Percentiles rank a stretch among this genome's conserved stretches.
Evolutionary conservation across 1,139 yeast genomes (phyloP).

Genomic region (Lodderomyces elongisporus): DNA sequence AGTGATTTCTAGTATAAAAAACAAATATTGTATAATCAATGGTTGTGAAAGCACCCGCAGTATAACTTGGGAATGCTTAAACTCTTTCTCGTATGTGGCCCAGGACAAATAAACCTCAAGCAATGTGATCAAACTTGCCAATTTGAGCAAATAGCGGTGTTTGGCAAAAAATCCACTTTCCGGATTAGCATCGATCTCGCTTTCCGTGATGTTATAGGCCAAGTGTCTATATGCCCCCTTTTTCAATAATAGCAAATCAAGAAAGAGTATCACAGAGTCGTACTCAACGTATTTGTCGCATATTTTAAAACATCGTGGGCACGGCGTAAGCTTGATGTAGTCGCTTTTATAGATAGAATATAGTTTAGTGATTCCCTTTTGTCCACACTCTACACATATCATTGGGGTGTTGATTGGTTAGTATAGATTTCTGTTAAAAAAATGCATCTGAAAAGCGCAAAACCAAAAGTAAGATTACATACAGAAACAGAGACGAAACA

Average conservation of each 20-base stretch:
- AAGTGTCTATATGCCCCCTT: constrained; percentile 90
- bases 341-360: constrained; percentile 72
- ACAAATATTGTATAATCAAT: constrained; percentile 57
- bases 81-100: constrained; percentile 75
- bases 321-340: constrained; percentile 76
- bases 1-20: constrained; percentile 59
- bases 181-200: constrained; percentile 12
- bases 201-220: constrained; percentile 65
- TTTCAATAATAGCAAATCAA: constrained; percentile 76
- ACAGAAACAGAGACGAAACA: no score
- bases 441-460: no score
- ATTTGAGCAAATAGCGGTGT: constrained; percentile 35
- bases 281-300: constrained; percentile 92
- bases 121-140: constrained; percentile 62
- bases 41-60: constrained; percentile 44
- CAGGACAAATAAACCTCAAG: constrained; percentile 88
- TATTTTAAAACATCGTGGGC: constrained; percentile 63
- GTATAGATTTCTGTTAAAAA: neutral
- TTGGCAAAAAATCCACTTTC: neutral
- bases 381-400: constrained; percentile 88
- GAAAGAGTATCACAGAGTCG: constrained; percentile 76
- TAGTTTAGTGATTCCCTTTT: constrained; percentile 52
- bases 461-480: no score
- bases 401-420: constrained; percentile 25
- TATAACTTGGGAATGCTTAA: no score